Base-by-base conservation (phyloP, 257 asterid genomes). In the Coffea canephora region DNA sequence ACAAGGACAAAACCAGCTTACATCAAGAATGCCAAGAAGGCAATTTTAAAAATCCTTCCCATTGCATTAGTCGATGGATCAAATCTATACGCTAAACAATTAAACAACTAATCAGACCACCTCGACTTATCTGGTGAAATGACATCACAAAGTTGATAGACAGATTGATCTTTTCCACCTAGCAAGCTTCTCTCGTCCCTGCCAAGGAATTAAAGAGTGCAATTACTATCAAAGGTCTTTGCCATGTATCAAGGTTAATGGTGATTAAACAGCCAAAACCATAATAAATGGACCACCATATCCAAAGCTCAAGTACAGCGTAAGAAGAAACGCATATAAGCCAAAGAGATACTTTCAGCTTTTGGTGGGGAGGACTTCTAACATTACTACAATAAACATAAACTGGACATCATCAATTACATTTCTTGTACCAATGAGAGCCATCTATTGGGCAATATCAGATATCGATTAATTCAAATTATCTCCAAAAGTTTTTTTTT, bases 111-210 rank as follows among this genome's bases (percentile, higher is more conserved):
- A 13, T 34, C 12, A 55, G 23, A 71, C 52, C 62, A 8, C 61
- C 46, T 67, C 14, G 43, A 18, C 52, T 52, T 77, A 69, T 43
- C 14, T 15, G 8, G 12, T 16, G 50, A 52, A 49, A 46, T 81
- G 45, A 77, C 61, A 70, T 88, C 91, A 92, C 36, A 92, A 75
- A 34, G 84, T 84, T 73, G 94, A 84, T 27, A 46, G 78, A 67
- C 65, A 5, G 16, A 43, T 11, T 8, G 85, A 72, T 85, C 87
- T 86, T 80, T 85, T 90, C 96, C 97, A 93, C 87, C 91, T 87
- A 78, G 91, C 97, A 18, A 91, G 79, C 83, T 88, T 91, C 85
- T 93, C 97, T 80, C 83, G 79, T 71, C 95, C 97, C 97, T 93
- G 91, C 81, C 61, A 75, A 76, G 21, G 66, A 72, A 34, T 48